Evolutionary conservation across 495 filamentous ascomycete genomes (phyloP), one percentile per base, ranked within the genome.

Genomic region (Glutinoglossum americanum): DNA sequence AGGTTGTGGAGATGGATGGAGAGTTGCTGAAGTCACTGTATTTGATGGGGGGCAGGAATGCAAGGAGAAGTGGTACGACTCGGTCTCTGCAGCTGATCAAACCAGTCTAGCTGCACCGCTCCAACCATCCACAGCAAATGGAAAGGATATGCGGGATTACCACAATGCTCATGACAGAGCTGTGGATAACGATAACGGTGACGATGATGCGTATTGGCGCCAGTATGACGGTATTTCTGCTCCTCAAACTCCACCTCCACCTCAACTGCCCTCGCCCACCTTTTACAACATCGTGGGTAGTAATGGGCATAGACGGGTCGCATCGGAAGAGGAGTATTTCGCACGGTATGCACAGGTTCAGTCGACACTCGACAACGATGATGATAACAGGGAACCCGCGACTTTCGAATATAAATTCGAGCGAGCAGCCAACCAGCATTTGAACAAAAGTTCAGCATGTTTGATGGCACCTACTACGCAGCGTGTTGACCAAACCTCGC

Each of bases 121-220:
- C 30, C 58, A 33, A 26, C 6, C 17, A 49, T 26, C 60, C 30
- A 44, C 41, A n/a, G 49, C 19, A 26, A 49, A 60, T 33, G 59
- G 54, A 32, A 44, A 44, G 15, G 21, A 27, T 37, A 23, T n/a
- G 11, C 23, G 15, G 28, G 23, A 27, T 32, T 32, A 57, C 23
- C 60, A 73, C 51, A 59, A 65, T 13, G 57, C 57, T 13, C 57
- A 64, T 0, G 68, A 74, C 11, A 53, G 49, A 5, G 23, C 49
- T 28, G 15, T 30, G 25, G 49, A 72, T n/a, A n/a, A n/a, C n/a
- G n/a, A n/a, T n/a, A n/a, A n/a, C 15, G 64, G 86, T 19, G 87
- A 93, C 30, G 89, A 95, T 59, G 89, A 89, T 60, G 85, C 81
- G 62, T 98, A 97, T 68, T 98, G 92, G 92, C 87, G 82, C 30